Evolutionary conservation across 176 grass and related monocot species (phyloP), one percentile per base, ranked within the genome.

Genomic region (Carex myosuroides): DNA sequence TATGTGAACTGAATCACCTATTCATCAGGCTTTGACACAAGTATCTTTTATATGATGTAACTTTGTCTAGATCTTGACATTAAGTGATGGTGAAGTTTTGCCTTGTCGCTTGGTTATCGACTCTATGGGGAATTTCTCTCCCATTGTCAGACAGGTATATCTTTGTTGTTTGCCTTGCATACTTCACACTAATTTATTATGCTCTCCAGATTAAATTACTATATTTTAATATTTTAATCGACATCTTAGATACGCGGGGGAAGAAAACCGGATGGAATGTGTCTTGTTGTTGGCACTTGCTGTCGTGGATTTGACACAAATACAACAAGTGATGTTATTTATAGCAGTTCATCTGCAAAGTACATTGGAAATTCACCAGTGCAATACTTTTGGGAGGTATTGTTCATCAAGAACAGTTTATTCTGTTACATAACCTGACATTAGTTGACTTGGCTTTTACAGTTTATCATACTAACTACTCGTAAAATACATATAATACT

Each of bases 61-160:
- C 87, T n/a, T 83, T 85, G 7, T 59, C 8, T 83, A 97, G 92
- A 86, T 90, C 81, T 48, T 98, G 52, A 79, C 85, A 81, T 68
- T 93, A 55, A 89, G 69, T 70, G 89, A 98, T 86, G 92, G 89
- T 81, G 89, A 84, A 41, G 48, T 56, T 80, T 70, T 98, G 73
- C 79, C 70, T 56, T 93, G 89, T 80, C 83, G 89, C 61, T 84
- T 98, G 32, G 83, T 94, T 85, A 1, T 98, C 50, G 95, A 98
- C 84, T 90, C 90, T 80, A 98, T 98, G 95, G 95, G 95, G 12
- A 98, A 98, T 83, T 98, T 98, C 89, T 98, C 95, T 20, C 95
- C 95, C 71, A 87, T 98, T 17, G 91, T 98, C 59, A 87, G 86
- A 64, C 92, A 98, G 89, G 94, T 97, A 92, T 79, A 78, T 75